Percentiles rank a stretch among this genome's conserved stretches.
Conservation (phyloP, 352 stramenopile genomes). For the Pythium aquatile region DNA sequence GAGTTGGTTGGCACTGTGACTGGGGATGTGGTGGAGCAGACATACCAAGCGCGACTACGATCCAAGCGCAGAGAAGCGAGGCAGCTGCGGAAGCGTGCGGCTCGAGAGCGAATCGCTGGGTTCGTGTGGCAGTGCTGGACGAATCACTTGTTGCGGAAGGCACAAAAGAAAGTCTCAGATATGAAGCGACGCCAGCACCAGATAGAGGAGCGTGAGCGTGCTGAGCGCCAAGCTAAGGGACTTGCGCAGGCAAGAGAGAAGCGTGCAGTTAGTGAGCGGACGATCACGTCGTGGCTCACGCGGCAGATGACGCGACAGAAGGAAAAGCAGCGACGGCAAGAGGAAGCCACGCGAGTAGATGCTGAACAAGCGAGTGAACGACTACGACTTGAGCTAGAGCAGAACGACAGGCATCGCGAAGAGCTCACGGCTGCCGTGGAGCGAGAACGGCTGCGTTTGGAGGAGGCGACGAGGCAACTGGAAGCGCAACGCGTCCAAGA, state of each 20-base stretch:
- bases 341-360: not conserved
- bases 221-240: slow-evolving; percentile 8
- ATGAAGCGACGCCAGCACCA: slow-evolving; percentile 10
- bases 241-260: not conserved
- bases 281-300: not conserved
- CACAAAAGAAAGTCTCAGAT: slow-evolving; percentile 23
- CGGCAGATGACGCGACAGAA: not conserved
- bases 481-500: not conserved
- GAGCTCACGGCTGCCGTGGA: not conserved
- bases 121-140: slow-evolving; percentile 26
- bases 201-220: slow-evolving; percentile 1
- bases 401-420: not conserved
- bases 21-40: slow-evolving; percentile 4
- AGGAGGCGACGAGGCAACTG: not conserved
- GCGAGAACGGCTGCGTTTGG: not conserved
- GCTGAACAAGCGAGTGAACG: not conserved
- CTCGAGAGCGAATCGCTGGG: slow-evolving; percentile 22
- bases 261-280: not conserved
- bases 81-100: slow-evolving; percentile 37
- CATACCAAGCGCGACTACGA: slow-evolving; percentile 24
- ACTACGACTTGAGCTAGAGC: not conserved
- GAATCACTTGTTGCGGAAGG: slow-evolving; percentile 22
- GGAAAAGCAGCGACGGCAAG: not conserved
- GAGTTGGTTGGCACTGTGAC: slow-evolving; percentile 16
- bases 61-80: slow-evolving; percentile 39